Base-by-base conservation (phyloP, 2,329 filamentous ascomycete genomes). In the Bertia moriformis region DNA sequence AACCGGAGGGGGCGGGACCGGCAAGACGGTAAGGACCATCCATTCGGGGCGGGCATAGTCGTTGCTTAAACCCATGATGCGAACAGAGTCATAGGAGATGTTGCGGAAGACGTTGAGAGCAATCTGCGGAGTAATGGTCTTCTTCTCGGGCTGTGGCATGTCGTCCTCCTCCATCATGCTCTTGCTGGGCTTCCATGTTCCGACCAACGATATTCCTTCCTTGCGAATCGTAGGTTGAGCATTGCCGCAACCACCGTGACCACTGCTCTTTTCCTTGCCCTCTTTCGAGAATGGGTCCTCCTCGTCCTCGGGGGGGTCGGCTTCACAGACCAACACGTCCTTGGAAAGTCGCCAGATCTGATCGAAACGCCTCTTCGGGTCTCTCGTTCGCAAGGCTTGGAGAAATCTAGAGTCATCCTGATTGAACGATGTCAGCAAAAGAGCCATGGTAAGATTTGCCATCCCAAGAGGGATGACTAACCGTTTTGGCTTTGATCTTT, bases 1-100 rank as follows among this genome's bases (percentile, higher is more conserved):
- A 27, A 99, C 93, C 3, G 91, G 88, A 37, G 91, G 91, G 2
- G 91, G 91, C 1, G 91, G 91, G 0, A 98, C 93, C 4, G 91
- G 88, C 37, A 99, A 71, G 38, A 96, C 88, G 0, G 87, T 94
- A 44, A 98, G 67, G 44, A 98, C 75, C 86, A 99, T 93, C 91
- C 91, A 98, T 57, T 98, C 91, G 1, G 91, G 91, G 37, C 89
- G 80, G 41, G 93, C 89, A 51, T 96, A 96, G 55, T 96, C 86
- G 41, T 82, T 81, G 61, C 89, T 98, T 51, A 98, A 65, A 22
- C 91, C 91, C 65, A 99, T 85, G 48, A 91, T 78, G 40, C 73
- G 68, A 44, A 95, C 75, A 43, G 94, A 89, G 14, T 80, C 71
- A 42, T 87, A 79, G 2, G 76, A 76, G 46, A 98, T 91, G 48